Conservation (phyloP, 805 yeast species). For the Saturnispora hagleri region DNA sequence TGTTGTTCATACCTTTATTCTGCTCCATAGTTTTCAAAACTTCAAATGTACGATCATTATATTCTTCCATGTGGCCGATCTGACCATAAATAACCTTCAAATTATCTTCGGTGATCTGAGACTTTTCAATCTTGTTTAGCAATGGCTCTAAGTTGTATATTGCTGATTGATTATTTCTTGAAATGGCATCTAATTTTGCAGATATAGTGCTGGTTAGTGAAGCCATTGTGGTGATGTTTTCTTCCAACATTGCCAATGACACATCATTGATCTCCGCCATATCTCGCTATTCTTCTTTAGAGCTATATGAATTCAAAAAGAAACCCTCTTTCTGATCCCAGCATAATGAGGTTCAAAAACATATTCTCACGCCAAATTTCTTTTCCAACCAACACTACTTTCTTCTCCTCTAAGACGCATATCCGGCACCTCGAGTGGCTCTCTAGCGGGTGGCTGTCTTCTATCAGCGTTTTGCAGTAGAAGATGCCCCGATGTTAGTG, state of each 20-base stretch:
- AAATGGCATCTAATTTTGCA: slow-evolving; percentile 44
- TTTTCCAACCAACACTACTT: neutral
- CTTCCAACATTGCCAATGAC: slow-evolving; percentile 74
- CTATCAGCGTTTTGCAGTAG: neutral
- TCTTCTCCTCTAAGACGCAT: neutral
- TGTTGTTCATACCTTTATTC: slow-evolving; percentile 23
- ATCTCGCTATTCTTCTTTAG: neutral
- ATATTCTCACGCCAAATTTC: neutral
- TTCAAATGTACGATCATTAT: slow-evolving; percentile 3
- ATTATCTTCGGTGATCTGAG: neutral
- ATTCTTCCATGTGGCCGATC: slow-evolving; percentile 27
- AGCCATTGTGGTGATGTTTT: slow-evolving; percentile 52
- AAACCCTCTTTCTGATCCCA: slow-evolving; percentile 1
- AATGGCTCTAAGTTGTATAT: slow-evolving; percentile 31
- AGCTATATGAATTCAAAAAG: neutral
- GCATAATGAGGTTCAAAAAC: neutral
- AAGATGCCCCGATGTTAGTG: neutral
- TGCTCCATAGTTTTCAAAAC: slow-evolving; percentile 18
- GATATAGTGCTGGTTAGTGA: slow-evolving; percentile 47
- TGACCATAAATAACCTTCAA: slow-evolving; percentile 37
- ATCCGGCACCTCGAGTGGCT: neutral
- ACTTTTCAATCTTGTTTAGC: neutral
- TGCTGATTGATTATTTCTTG: slow-evolving; percentile 45
- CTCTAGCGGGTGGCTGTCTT: neutral
- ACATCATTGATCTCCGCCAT: slow-evolving; percentile 49